Evolutionary conservation across 805 yeast genomes (phyloP), one percentile per base, ranked within the genome.

Genomic region (Zygosaccharomyces kombuchaensis): DNA sequence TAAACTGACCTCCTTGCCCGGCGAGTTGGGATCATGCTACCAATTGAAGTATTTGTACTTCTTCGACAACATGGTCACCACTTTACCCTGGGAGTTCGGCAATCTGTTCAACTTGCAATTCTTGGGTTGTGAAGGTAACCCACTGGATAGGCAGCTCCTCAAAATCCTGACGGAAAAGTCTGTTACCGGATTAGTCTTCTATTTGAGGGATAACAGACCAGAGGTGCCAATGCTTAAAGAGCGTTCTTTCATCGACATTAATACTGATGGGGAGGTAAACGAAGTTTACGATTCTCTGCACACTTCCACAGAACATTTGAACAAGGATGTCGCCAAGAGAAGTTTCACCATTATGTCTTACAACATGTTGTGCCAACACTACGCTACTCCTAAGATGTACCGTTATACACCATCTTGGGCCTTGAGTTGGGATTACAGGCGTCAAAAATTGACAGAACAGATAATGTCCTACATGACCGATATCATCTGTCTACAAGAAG

Each of bases 391-490:
- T 16, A 84, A 81, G 63, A 76, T 91, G 84, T 93, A 87, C 67
- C 91, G 86, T 58, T 91, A 87, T 63, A 89, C 98, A 1, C 98
- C 98, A 17, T 80, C 95, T 1, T 93, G 99, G 98, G 99, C 98
- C 2, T 75, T 93, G 51, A 80, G 81, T 43, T 91, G 98, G 98
- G 85, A 85, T 9, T 89, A 83, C 67, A 84, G 99, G 67, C 79
- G 84, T 59, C 82, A 85, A 50, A 72, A 79, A 34, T 74, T 93
- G 52, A 80, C 81, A 46, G 80, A 84, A 51, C 96, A 93, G 64
- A 75, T 93, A 12, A 58, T 81, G 36, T 71, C 74, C 9, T 76
- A 72, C 53, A 74, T 78, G 45, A 76, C 90, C 21, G 97, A 93
- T 65, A 73, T 93, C 30, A 66, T 93, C 17, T 90, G 98, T 72